phyloP scores from a whole-genome alignment of 441 rosid species.

The Syzygium syzygioides region DNA sequence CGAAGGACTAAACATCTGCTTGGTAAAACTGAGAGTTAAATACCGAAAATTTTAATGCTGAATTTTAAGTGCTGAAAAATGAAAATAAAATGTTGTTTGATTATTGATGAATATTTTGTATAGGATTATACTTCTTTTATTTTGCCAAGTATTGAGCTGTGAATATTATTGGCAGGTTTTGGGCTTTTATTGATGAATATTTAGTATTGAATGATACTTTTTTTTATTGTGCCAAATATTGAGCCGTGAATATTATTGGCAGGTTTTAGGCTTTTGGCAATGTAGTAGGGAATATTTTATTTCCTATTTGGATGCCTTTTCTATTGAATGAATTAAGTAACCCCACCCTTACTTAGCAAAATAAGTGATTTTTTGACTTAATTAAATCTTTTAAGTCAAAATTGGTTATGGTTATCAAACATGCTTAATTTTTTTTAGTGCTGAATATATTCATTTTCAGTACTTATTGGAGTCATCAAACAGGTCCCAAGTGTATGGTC shows the following conservation, averaged over 20 bases:
- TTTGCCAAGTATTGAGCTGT: background rate
- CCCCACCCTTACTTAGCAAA: background rate
- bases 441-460: background rate
- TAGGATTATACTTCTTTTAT: background rate
- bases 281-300: background rate
- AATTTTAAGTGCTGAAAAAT: background rate
- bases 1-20: background rate
- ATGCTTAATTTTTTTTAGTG: background rate
- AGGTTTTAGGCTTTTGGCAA: background rate
- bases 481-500: background rate
- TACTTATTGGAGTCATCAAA: background rate
- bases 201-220: background rate
- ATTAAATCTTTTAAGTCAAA: background rate
- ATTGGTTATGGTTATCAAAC: background rate
- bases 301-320: background rate
- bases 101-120: background rate
- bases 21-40: background rate
- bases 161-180: background rate
- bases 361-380: background rate
- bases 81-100: background rate
- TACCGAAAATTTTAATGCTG: background rate
- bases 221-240: background rate
- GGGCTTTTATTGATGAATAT: background rate
- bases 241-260: background rate
- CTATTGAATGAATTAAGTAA: background rate